Evolutionary conservation across 768 basidiomycete genomes (phyloP).

Genomic region (Suillus plorans): DNA sequence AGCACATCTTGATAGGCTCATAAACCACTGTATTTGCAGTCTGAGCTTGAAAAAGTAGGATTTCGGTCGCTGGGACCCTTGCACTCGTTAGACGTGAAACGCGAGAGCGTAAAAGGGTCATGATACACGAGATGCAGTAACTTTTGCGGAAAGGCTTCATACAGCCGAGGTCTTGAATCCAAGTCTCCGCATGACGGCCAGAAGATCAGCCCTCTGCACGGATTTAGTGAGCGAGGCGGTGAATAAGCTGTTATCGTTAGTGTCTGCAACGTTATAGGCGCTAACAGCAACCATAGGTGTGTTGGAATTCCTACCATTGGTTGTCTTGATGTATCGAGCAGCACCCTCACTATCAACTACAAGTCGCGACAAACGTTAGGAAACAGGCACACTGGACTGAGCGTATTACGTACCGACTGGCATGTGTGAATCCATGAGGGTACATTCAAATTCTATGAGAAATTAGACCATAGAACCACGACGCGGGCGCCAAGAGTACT

Average conservation of each 20-base stretch:
- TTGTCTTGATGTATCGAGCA: constrained; percentile 95
- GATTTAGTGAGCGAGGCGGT: constrained; percentile 86
- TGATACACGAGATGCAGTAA: constrained; percentile 40
- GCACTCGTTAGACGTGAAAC: constrained; percentile 13
- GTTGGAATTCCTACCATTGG: constrained; percentile 90
- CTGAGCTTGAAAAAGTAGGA: no score
- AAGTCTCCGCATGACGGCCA: constrained; percentile 79
- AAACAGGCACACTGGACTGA: not conserved
- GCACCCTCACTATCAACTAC: constrained; percentile 94
- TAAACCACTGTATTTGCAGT: no score
- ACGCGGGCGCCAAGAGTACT: constrained; percentile 33
- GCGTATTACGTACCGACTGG: constrained; percentile 68
- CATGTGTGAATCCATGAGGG: constrained; percentile 95
- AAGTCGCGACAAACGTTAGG: constrained; percentile 25
- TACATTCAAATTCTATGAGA: constrained; percentile 84
- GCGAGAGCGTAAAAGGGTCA: constrained; percentile 21
- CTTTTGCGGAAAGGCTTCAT: constrained; percentile 55
- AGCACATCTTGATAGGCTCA: no score
- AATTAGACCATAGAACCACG: constrained; percentile 10
- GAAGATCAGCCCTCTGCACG: constrained; percentile 81
- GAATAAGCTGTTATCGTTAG: constrained; percentile 68
- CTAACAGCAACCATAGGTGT: constrained; percentile 93
- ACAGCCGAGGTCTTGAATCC: constrained; percentile 87
- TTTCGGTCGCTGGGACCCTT: no score
- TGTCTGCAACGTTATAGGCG: constrained; percentile 76